Evolutionary conservation across 2,329 filamentous ascomycete genomes (phyloP).

Genomic region (Alternaria dauci): DNA sequence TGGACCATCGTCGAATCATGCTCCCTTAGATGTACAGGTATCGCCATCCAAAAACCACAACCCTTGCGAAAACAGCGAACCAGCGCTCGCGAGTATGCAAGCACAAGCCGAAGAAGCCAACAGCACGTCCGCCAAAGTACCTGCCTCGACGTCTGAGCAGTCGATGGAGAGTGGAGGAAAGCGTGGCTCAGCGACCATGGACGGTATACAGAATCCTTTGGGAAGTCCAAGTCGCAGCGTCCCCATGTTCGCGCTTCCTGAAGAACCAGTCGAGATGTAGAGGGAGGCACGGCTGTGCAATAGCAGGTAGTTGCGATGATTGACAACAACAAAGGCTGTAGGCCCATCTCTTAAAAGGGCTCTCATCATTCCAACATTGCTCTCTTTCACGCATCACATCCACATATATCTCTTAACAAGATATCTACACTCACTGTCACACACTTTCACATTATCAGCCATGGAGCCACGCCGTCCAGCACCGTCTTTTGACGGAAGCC

Average conservation of each 20-base stretch:
- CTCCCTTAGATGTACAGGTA: slow-evolving; percentile 1
- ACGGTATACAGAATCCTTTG: slow-evolving; percentile 34
- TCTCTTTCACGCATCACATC: not conserved
- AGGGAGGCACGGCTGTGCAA: slow-evolving; percentile 36
- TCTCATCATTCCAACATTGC: not conserved
- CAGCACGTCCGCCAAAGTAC: slow-evolving; percentile 9
- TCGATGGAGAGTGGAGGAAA: slow-evolving; percentile 8
- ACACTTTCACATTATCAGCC: not conserved
- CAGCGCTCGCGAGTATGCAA: slow-evolving; percentile 31
- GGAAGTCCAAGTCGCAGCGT: slow-evolving; percentile 44
- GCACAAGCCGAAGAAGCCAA: slow-evolving; percentile 35
- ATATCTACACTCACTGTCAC: not conserved
- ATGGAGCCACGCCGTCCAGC: not conserved
- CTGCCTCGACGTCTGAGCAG: slow-evolving; percentile 17
- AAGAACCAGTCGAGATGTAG: slow-evolving; percentile 54
- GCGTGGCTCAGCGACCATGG: not conserved
- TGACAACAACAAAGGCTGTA: slow-evolving; percentile 9
- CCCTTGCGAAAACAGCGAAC: slow-evolving; percentile 37
- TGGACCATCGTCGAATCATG: slow-evolving; percentile 5
- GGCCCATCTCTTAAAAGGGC: not conserved
- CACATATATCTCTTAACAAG: not conserved
- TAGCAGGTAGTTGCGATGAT: slow-evolving; percentile 15
- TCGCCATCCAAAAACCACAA: slow-evolving; percentile 8
- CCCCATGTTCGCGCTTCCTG: slow-evolving; percentile 56
- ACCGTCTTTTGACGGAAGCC: not conserved